A percentile compares a stretch with the other conserved stretches of the same genome.
Conservation (phyloP, 2,329 filamentous ascomycete genomes). For the Lasiodiplodia citricola region DNA sequence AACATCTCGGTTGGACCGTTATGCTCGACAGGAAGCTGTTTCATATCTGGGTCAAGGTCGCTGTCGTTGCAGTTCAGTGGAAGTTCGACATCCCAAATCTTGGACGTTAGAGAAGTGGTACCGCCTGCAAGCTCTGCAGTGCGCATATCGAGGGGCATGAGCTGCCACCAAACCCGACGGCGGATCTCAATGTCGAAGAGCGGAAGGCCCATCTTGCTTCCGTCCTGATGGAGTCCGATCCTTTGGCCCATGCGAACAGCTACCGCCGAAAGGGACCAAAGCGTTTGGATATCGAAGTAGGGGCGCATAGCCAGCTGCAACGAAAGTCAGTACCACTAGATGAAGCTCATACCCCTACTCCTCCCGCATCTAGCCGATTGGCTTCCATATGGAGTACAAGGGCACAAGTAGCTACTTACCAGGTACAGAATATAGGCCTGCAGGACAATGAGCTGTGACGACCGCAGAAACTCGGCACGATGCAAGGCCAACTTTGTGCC, state of each 20-base stretch:
- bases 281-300: conserved; percentile 56
- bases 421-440: conserved; percentile 73
- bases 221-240: conserved; percentile 67
- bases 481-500: conserved; percentile 69
- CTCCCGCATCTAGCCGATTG: background rate
- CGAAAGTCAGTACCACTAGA: background rate
- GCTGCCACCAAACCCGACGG: conserved; percentile 66
- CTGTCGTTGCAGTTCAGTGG: conserved; percentile 62
- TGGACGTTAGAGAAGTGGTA: conserved; percentile 45
- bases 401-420: conserved; percentile 50
- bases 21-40: conserved; percentile 48
- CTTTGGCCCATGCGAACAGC: conserved; percentile 65
- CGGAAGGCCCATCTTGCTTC: conserved; percentile 56
- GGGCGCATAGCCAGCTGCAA: conserved; percentile 50
- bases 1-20: conserved; percentile 56
- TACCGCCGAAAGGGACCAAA: conserved; percentile 69
- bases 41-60: conserved; percentile 51
- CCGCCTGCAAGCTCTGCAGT: conserved; percentile 61
- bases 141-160: conserved; percentile 65
- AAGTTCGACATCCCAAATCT: conserved; percentile 51
- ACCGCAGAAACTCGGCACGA: conserved; percentile 70
- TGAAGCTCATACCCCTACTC: background rate
- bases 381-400: background rate
- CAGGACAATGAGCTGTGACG: conserved; percentile 67
- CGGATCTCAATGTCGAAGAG: conserved; percentile 66